Conservation (phyloP, 371 early-diverging fungal genomes). For the Phascolomyces articulosus region DNA sequence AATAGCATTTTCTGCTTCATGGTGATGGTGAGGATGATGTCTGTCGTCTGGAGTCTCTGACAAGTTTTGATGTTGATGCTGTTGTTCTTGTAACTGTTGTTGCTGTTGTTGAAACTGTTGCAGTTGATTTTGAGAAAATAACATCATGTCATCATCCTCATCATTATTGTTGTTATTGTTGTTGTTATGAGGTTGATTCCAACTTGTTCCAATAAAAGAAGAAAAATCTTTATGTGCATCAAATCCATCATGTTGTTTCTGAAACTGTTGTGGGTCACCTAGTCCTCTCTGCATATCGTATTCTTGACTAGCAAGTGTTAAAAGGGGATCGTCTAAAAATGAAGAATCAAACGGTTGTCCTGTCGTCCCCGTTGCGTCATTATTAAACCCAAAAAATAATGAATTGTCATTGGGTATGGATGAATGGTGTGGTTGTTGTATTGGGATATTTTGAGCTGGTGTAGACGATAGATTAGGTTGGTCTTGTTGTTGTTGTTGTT, state of each 20-base stretch:
- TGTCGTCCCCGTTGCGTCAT: not conserved
- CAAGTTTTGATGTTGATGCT: slow-evolving; percentile 6
- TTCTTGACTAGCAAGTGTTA: slow-evolving; percentile 14
- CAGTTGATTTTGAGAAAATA: not conserved
- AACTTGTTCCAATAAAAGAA: slow-evolving; percentile 2
- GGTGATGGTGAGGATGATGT: not conserved
- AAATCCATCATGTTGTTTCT: not conserved
- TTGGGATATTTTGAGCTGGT: not conserved
- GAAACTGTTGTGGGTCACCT: not conserved
- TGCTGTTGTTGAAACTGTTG: slow-evolving; percentile 8
- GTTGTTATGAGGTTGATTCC: not conserved
- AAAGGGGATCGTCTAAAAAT: slow-evolving; percentile 8
- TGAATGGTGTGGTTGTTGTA: slow-evolving; percentile 7
- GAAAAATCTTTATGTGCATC: not conserved
- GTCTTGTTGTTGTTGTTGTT: not conserved
- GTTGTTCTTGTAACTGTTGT: slow-evolving; percentile 1
- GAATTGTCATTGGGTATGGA: not conserved
- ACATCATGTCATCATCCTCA: not conserved
- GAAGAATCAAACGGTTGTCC: slow-evolving; percentile 11
- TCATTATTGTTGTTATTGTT: not conserved
- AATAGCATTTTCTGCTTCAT: slow-evolving; percentile 5
- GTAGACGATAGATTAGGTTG: not conserved
- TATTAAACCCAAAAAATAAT: slow-evolving; percentile 1
- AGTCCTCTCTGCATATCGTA: slow-evolving; percentile 1
- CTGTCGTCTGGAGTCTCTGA: not conserved